Evolutionary conservation across 78 protist genomes (phyloP), one percentile per base, ranked within the genome.

Genomic region (Polysphondylium violaceum): DNA sequence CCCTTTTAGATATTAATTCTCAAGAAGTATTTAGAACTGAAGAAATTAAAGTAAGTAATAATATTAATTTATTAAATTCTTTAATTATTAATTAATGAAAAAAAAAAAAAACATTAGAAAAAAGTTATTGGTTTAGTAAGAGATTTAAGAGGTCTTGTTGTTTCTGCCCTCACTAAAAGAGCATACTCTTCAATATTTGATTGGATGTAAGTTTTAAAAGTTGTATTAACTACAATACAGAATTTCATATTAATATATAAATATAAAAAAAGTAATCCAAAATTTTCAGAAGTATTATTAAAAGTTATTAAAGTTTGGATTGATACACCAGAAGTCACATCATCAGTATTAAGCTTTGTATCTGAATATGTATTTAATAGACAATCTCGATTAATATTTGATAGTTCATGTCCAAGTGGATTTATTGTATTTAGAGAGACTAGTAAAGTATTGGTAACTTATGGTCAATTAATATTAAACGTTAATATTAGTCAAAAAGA

Each of bases 341-440:
- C 35, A 14, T 11, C 56, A 17, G 29, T 83, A 11, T 69, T 83
- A 56, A 67, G 44, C 21, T 58, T 83, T 17, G 2, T 69, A 3
- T 43, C 91, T 2, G 91, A 83, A 56, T 83, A 47, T 50, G 56
- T 56, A 17, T 44, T 64, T n/a, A 83, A 83, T 58, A 83, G 63
- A 59, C 73, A 58, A 33, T 21, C 73, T 29, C 35, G 91, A 41
- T 33, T 83, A 33, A 55, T 40, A 8, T 83, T 83, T 43, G 91
- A 83, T 25, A 36, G 60, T 31, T 69, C 77, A 36, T 58, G 64
- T 1, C 78, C 91, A 16, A 69, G 55, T 59, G 91, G 79, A 0
- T 83, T 40, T 25, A 58, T 83, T 33, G 25, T 83, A 27, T 83
- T 83, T 33, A 83, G 73, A 69, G 91, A 83, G 19, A 83, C 91